A percentile compares a stretch with the other conserved stretches of the same genome.
Evolutionary conservation across 2,329 filamentous ascomycete species (phyloP).

Genomic region (Elsinoe batatas): DNA sequence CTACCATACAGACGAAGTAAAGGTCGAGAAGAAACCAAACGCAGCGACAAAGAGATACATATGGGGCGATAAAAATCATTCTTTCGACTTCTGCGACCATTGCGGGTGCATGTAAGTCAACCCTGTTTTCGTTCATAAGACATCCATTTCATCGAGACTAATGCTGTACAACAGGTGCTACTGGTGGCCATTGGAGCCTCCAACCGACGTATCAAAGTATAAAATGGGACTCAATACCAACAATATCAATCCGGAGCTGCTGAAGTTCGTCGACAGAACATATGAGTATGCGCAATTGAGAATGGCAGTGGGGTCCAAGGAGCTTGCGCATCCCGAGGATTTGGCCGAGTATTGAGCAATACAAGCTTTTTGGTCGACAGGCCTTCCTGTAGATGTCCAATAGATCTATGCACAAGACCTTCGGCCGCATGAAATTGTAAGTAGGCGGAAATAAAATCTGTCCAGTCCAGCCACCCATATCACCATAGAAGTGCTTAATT

Average conservation of each 20-base stretch:
- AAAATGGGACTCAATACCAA: background rate
- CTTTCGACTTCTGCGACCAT: slow-evolving; percentile 18
- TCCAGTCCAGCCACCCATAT: too few relatives aligned
- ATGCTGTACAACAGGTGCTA: background rate
- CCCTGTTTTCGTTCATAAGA: background rate
- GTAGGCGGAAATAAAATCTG: too few relatives aligned
- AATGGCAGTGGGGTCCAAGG: background rate
- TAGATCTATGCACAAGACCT: too few relatives aligned
- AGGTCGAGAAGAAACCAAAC: slow-evolving; percentile 14
- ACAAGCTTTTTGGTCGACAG: too few relatives aligned
- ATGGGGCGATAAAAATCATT: slow-evolving; percentile 15
- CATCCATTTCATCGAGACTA: background rate
- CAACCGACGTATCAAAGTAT: background rate
- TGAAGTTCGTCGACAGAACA: background rate
- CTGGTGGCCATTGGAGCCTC: background rate
- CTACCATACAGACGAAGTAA: slow-evolving; percentile 20
- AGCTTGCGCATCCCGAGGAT: background rate
- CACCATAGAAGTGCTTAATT: too few relatives aligned
- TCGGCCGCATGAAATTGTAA: too few relatives aligned
- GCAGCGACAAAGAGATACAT: slow-evolving; percentile 14
- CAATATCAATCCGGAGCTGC: background rate
- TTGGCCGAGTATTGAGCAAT: background rate
- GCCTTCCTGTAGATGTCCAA: too few relatives aligned
- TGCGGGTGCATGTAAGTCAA: slow-evolving; percentile 17
- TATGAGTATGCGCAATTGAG: background rate